phyloP scores from a whole-genome alignment of 108 stramenopile species.

The Parietichytrium sp. region DNA sequence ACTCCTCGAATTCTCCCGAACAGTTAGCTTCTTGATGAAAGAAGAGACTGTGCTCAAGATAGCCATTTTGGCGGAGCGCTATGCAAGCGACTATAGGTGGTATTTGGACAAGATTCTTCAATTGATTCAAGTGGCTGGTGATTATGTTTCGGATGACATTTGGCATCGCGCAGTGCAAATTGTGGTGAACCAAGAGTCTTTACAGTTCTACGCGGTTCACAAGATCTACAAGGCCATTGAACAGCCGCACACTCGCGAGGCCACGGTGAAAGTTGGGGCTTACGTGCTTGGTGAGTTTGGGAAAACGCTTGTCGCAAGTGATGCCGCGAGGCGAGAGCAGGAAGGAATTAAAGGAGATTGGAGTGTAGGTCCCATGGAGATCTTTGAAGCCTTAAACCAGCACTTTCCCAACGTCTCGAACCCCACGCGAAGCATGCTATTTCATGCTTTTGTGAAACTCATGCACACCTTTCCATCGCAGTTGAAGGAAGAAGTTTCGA shows the following conservation, averaged over 20 bases:
- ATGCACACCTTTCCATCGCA: slow-evolving; percentile 85
- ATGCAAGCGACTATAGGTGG: slow-evolving; percentile 89
- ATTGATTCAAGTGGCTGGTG: slow-evolving; percentile 86
- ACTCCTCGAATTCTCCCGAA: slow-evolving; percentile 76
- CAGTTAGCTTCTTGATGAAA: slow-evolving; percentile 83
- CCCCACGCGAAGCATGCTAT: slow-evolving; percentile 76
- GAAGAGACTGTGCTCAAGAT: slow-evolving; percentile 98
- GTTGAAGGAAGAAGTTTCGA: slow-evolving; percentile 78
- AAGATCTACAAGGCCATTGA: slow-evolving; percentile 78
- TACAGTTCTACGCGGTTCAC: slow-evolving; percentile 90
- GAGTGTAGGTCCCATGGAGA: slow-evolving; percentile 77
- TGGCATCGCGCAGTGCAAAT: slow-evolving; percentile 98
- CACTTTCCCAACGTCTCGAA: slow-evolving; percentile 78
- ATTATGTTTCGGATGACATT: slow-evolving; percentile 89
- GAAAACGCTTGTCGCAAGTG: slow-evolving; percentile 87
- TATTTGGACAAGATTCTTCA: slow-evolving; percentile 95
- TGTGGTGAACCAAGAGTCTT: slow-evolving; percentile 89
- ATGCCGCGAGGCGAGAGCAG: slow-evolving; percentile 50
- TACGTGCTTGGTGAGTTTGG: slow-evolving; percentile 97
- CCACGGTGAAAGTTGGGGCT: slow-evolving; percentile 81
- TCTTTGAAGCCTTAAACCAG: slow-evolving; percentile 88
- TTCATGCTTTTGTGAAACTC: slow-evolving; percentile 89
- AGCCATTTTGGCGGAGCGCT: slow-evolving; percentile 95
- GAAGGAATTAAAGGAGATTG: no score
- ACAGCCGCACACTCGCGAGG: slow-evolving; percentile 81